phyloP scores from a whole-genome alignment of 305 asterid species.

The Stenogyne calaminthoides region DNA sequence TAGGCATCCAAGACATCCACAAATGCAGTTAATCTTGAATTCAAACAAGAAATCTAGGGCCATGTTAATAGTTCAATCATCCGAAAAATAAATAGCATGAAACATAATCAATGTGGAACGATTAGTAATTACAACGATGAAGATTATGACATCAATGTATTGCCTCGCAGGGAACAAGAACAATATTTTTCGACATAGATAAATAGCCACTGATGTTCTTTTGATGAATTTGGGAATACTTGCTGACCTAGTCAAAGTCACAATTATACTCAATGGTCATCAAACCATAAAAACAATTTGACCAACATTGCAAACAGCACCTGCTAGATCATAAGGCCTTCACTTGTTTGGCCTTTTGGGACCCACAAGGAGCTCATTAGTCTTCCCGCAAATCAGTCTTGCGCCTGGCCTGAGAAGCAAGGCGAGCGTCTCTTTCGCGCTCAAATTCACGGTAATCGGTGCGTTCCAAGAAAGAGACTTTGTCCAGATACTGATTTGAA shows the following conservation, averaged over 20 bases:
- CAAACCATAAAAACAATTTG: constrained; percentile 3
- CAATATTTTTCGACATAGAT: background rate
- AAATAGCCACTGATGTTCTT: background rate
- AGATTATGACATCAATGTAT: background rate
- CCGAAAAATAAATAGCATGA: background rate
- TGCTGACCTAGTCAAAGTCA: background rate
- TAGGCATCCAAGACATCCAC: background rate
- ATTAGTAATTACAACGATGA: background rate
- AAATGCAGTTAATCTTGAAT: background rate
- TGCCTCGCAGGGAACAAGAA: background rate
- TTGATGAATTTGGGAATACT: background rate
- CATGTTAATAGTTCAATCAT: background rate
- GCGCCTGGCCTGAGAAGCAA: constrained; percentile 74
- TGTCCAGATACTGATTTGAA: constrained; percentile 85
- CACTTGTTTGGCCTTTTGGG: background rate
- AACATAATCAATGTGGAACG: background rate
- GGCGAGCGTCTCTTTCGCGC: constrained; percentile 93
- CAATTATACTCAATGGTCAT: background rate
- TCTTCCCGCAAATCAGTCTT: constrained; percentile 90
- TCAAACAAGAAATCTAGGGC: background rate
- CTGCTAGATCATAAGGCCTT: constrained; percentile 11
- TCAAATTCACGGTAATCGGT: constrained; percentile 88
- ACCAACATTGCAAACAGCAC: no score
- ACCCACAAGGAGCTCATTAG: constrained; percentile 24
- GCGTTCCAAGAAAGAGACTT: constrained; percentile 82